Evolutionary conservation across 306 rosid species (phyloP), one percentile per base, ranked within the genome.

Genomic region (Cucumis melo): DNA sequence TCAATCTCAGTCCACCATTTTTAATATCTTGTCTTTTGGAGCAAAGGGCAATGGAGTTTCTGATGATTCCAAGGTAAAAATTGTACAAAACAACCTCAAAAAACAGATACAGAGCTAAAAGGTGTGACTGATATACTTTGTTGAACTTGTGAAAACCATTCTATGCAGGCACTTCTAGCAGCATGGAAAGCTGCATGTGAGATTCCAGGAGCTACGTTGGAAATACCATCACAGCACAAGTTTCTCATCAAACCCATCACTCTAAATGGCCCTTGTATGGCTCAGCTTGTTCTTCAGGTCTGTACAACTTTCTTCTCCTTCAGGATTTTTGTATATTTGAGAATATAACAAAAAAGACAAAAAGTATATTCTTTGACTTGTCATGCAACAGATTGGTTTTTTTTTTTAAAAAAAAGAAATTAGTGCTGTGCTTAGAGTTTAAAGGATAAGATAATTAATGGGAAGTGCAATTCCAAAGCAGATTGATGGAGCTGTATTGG

Each of bases 161-260:
- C 21, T 24, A 78, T 85, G 15, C 84, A 94, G 98, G 95, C 95
- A 72, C 82, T 94, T 77, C 5, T 67, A 80, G 89, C 88, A 81
- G 92, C 97, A 88, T 94, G 97, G 97, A 57, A 82, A 65, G 81
- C 90, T 81, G 97, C 97, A 44, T 94, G 98, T 86, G 88, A 83
- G 71, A 87, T 85, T 73, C 23, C 77, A 54, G 88, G 87, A 48
- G 94, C 96, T 20, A 89, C 81, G 16, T 75, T 91, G n/a, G 77
- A 78, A 84, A 81, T 94, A 78, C 97, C 96, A 44, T 77, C 91
- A 81, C 74, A 85, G 24, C 53, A 57, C 83, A 90, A 80, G 74
- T 89, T 90, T 84, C 88, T 91, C 16, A 80, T 91, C 74, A 84
- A 82, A 32, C 90, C 98, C 10, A 55, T 91, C 48, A 87, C 88